A percentile compares a stretch with the other conserved stretches of the same genome.
Evolutionary conservation across 768 basidiomycete genomes (phyloP).

Genomic region (Termitomyces sp.): DNA sequence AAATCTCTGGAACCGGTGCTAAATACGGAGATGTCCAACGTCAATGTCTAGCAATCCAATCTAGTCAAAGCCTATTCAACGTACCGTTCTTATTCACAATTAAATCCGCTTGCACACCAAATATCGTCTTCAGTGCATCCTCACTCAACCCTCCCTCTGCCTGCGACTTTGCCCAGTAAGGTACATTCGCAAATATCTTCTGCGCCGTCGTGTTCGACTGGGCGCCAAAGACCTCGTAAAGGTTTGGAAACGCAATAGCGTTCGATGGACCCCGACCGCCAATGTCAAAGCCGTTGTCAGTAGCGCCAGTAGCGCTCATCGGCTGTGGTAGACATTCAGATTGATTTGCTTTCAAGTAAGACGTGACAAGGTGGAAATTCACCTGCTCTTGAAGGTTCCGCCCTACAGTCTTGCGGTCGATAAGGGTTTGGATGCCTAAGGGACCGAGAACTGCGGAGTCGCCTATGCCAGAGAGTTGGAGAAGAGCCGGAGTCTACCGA

Average conservation of each 20-base stretch:
- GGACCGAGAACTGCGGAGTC: conserved; percentile 36
- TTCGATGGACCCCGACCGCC: conserved; percentile 42
- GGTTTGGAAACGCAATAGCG: conserved; percentile 44
- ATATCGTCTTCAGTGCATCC: conserved; percentile 35
- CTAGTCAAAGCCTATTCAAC: conserved; percentile 14
- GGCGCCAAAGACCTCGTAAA: conserved; percentile 39
- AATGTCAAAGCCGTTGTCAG: conserved; percentile 30
- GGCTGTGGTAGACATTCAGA: conserved; percentile 19
- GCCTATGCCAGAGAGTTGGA: conserved; percentile 54
- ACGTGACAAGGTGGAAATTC: background rate
- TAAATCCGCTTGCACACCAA: conserved; percentile 36
- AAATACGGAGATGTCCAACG: background rate
- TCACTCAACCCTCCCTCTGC: conserved; percentile 32
- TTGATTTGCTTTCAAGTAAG: no score
- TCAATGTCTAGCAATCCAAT: background rate
- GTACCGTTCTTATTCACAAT: conserved; percentile 43
- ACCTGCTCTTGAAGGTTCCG: conserved; percentile 55
- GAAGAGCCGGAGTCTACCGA: conserved; percentile 34
- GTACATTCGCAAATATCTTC: conserved; percentile 32
- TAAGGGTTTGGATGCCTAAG: conserved; percentile 41
- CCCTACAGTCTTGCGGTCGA: conserved; percentile 45
- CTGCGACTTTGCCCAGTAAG: conserved; percentile 38
- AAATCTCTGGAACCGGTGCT: conserved; percentile 44
- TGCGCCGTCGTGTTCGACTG: conserved; percentile 23
- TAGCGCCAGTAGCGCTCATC: conserved; percentile 34